A percentile compares a stretch with the other conserved stretches of the same genome.
Conservation (phyloP, 2,329 filamentous ascomycete genomes). For the Penicillium thymicola region DNA sequence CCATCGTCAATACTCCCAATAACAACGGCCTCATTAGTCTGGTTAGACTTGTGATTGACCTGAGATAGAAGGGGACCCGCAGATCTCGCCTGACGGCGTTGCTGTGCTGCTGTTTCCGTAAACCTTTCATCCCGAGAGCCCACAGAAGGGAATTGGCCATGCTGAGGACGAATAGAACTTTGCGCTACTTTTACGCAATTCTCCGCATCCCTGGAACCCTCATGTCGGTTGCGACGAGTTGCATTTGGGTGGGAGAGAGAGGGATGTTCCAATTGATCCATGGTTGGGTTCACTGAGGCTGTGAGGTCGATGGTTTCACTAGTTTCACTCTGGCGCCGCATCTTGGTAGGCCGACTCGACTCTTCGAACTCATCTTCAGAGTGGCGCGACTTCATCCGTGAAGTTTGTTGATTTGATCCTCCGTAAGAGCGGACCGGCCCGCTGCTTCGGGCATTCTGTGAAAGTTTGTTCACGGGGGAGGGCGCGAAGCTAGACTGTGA, state of each 20-base stretch:
- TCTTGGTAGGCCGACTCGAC: constrained; percentile 27
- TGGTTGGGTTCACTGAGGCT: not conserved
- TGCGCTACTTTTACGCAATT: constrained; percentile 9
- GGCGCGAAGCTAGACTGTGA: constrained; percentile 17
- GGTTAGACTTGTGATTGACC: not conserved
- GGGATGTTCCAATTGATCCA: not conserved
- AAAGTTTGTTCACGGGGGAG: constrained; percentile 27
- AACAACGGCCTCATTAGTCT: not conserved
- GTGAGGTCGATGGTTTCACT: constrained; percentile 2
- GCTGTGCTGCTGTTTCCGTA: constrained; percentile 22
- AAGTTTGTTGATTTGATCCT: constrained; percentile 9
- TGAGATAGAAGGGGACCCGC: not conserved
- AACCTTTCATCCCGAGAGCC: constrained; percentile 24
- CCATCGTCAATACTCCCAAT: not conserved
- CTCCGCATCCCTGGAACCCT: constrained; percentile 25
- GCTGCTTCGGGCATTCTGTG: constrained; percentile 27
- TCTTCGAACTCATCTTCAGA: constrained; percentile 17
- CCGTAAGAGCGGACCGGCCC: constrained; percentile 32
- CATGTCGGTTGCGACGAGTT: not conserved
- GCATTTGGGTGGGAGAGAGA: not conserved
- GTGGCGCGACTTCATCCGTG: not conserved
- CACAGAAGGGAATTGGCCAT: constrained; percentile 2
- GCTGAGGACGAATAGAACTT: not conserved
- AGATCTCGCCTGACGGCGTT: constrained; percentile 18
- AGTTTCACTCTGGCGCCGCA: constrained; percentile 24